Evolutionary conservation across 257 asterid species (phyloP).

Genomic region (Rubia yunnanensis): DNA sequence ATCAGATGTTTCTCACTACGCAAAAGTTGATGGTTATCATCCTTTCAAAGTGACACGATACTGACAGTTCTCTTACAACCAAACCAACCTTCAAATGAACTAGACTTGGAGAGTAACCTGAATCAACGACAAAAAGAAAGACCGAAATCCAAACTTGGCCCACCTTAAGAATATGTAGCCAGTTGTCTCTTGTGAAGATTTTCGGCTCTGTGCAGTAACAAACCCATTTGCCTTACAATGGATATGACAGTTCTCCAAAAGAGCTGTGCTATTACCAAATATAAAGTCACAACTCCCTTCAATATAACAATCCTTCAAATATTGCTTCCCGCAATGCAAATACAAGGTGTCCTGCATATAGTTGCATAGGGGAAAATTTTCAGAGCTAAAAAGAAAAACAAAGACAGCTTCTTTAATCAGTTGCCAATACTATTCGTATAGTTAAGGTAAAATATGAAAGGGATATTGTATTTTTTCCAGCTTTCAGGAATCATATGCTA

Average conservation of each 20-base stretch:
- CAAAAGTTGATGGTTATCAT: too few relatives aligned
- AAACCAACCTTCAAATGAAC: not conserved
- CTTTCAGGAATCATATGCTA: not conserved
- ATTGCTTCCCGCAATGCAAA: slow-evolving; percentile 86
- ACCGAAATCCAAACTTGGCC: slow-evolving; percentile 1
- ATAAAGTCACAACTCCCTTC: slow-evolving; percentile 98
- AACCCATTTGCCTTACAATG: slow-evolving; percentile 86
- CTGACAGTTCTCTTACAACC: not conserved
- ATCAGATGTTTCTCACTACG: not conserved
- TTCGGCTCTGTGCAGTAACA: slow-evolving; percentile 88
- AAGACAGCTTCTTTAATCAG: not conserved
- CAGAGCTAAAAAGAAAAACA: not conserved
- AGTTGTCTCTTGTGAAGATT: slow-evolving; percentile 88
- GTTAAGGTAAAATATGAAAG: not conserved
- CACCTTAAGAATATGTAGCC: slow-evolving; percentile 90
- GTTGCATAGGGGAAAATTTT: not conserved
- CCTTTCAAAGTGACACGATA: too few relatives aligned
- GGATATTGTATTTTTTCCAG: not conserved
- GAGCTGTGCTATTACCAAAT: slow-evolving; percentile 95
- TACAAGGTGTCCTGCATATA: slow-evolving; percentile 76
- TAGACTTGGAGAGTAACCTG: not conserved
- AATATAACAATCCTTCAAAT: slow-evolving; percentile 77
- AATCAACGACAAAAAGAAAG: not conserved
- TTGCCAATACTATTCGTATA: not conserved
- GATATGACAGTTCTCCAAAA: slow-evolving; percentile 92